Percentiles rank a stretch among this genome's conserved stretches.
Conservation (phyloP, 768 basidiomycete species). For the Sporobolomyces phaffii region DNA sequence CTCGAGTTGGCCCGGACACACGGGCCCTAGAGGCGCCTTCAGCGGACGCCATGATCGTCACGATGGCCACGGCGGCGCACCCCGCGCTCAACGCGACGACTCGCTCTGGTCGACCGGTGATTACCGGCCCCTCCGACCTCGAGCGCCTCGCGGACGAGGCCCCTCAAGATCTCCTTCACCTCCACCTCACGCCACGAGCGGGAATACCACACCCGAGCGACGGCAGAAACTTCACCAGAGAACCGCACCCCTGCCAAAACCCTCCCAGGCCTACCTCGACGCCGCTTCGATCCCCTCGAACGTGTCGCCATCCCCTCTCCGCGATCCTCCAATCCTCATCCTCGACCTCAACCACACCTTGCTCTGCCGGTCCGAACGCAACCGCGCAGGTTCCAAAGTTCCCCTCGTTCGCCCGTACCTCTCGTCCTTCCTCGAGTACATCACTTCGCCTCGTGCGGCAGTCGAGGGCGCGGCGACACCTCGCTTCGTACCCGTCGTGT, state of each 20-base stretch:
- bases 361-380: constrained; percentile 23
- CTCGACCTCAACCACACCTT: constrained; percentile 41
- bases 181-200: not conserved
- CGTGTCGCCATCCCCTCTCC: no score
- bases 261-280: not conserved
- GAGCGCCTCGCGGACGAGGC: not conserved
- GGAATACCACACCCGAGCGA: not conserved
- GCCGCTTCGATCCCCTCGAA: not conserved
- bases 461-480: not conserved
- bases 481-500: constrained; percentile 20
- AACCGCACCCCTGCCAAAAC: not conserved
- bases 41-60: no score
- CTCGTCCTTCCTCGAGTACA: constrained; percentile 36
- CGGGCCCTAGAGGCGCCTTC: not conserved
- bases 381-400: not conserved
- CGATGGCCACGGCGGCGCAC: no score
- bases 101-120: constrained; percentile 2
- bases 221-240: not conserved
- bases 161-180: not conserved
- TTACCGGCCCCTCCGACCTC: not conserved
- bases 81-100: not conserved
- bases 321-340: constrained; percentile 29
- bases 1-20: no score
- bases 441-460: not conserved
- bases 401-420: constrained; percentile 37